Evolutionary conservation across 2,329 filamentous ascomycete species (phyloP), one percentile per base, ranked within the genome.

Genomic region (Phoma sp.): DNA sequence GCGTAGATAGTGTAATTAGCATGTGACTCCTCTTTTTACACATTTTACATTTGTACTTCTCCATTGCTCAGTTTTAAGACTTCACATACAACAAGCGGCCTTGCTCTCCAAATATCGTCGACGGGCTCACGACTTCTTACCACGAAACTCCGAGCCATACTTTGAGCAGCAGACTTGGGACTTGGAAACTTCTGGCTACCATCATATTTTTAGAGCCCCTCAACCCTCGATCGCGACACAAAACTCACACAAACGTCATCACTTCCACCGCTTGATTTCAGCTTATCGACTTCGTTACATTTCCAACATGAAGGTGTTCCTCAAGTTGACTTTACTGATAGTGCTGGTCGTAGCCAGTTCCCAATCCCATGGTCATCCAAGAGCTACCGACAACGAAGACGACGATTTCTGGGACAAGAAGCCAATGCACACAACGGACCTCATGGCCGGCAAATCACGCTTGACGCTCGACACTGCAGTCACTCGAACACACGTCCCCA

Each of bases 401-500:
- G 52, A 47, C 21, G 41, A 47, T 7, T 55, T 55, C 27, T 55
- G 52, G 52, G 46, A 24, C 21, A 21, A 43, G 25, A 55, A 41
- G 17, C 52, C 52, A 19, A 55, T 55, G 24, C 52, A 55, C 36
- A 55, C 52, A 15, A 51, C 43, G 21, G 41, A 51, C n/a, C 46
- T 55, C 3, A 55, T 55, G 52, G 52, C 52, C 15, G 27, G 45
- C 22, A 45, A 40, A 19, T 40, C 36, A 17, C 36, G 10, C 24
- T 29, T 12, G 12, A 38, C 36, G 29, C 17, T 12, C 24, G 13
- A 33, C 6, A 10, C 36, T 6, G 33, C 47, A 7, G 5, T 32
- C 21, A 27, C 41, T 6, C 25, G 22, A 12, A 47, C 37, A 21
- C 41, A 35, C 8, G 15, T 38, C 10, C 31, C 36, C 1, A 51